Conservation (phyloP, 2,329 filamentous ascomycete genomes). For the Lecanicillium sp. region DNA sequence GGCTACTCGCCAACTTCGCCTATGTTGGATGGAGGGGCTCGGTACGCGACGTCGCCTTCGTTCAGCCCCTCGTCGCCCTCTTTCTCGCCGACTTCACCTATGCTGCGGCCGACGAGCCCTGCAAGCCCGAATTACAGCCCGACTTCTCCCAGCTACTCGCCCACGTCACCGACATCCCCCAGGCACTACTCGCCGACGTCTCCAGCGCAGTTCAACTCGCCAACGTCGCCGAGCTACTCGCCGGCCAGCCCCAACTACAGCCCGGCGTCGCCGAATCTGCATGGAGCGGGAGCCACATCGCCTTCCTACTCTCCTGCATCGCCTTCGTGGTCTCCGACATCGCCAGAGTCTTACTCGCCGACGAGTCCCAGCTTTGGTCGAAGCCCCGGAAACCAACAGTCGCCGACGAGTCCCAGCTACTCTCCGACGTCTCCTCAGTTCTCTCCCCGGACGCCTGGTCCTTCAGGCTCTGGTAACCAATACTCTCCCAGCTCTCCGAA, state of each 20-base stretch:
- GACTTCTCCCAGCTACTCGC: constrained; percentile 57
- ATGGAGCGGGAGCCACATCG: constrained; percentile 36
- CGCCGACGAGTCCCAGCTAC: constrained; percentile 62
- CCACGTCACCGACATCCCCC: constrained; percentile 49
- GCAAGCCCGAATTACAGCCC: constrained; percentile 56
- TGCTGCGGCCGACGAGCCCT: constrained; percentile 45
- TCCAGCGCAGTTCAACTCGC: constrained; percentile 63
- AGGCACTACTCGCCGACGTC: constrained; percentile 61
- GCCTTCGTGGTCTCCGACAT: constrained; percentile 72
- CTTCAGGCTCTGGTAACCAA: constrained; percentile 33
- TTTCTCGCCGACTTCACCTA: constrained; percentile 55
- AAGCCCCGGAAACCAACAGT: constrained; percentile 44
- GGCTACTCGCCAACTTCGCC: constrained; percentile 46
- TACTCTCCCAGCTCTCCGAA: constrained; percentile 31
- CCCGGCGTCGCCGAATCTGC: constrained; percentile 54
- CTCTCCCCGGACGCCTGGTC: constrained; percentile 37
- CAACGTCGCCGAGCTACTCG: constrained; percentile 65
- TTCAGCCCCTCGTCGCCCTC: constrained; percentile 57
- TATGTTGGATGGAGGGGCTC: constrained; percentile 46
- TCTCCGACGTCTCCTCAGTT: constrained; percentile 52
- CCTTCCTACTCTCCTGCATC: constrained; percentile 62
- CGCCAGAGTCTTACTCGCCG: constrained; percentile 54
- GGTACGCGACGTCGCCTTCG: constrained; percentile 50
- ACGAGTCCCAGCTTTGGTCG: constrained; percentile 54
- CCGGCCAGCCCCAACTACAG: constrained; percentile 65